These are phyloP conservation scores for Solanum sparsipilum DNA, from an alignment of 257 asterid species.

Conservation along the genomic window DNA sequence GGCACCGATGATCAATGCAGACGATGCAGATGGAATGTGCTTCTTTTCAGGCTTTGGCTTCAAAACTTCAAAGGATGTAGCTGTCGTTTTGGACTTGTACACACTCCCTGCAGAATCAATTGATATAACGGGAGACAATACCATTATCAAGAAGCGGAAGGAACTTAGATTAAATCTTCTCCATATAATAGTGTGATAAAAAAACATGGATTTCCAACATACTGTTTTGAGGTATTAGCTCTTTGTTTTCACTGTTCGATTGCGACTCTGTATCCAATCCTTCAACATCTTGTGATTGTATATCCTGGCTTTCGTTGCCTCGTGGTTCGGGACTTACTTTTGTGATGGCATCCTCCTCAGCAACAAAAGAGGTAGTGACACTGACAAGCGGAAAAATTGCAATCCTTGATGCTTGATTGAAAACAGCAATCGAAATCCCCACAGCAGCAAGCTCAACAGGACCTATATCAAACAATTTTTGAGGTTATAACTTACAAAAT, in stretches of 20 bases:
- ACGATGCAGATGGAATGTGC: conserved; percentile 60
- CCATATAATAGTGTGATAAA: background rate
- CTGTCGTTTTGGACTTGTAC: background rate
- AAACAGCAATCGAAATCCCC: conserved; percentile 63
- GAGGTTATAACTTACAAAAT: background rate
- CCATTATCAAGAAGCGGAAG: background rate
- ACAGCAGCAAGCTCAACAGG: conserved; percentile 62
- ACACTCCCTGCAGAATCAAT: conserved; percentile 18
- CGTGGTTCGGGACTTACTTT: background rate
- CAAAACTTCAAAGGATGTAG: conserved; percentile 18
- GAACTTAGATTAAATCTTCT: background rate
- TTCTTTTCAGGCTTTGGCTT: conserved; percentile 23
- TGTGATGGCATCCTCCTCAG: conserved; percentile 47
- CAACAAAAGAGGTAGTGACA: conserved; percentile 60
- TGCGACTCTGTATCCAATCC: conserved; percentile 16
- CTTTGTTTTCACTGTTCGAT: conserved; percentile 27
- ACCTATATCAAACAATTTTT: conserved; percentile 17
- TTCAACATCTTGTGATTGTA: conserved; percentile 1
- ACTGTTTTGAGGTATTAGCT: conserved; percentile 42
- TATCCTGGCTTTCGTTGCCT: background rate
- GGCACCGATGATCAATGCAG: conserved; percentile 61
- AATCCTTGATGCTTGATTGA: conserved; percentile 57
- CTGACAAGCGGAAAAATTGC: conserved; percentile 68
- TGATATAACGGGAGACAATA: background rate
- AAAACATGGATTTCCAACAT: background rate